Percentiles rank a stretch among this genome's conserved stretches.
phyloP scores from a whole-genome alignment of 768 basidiomycete genomes.

The Podaxis sp. region DNA sequence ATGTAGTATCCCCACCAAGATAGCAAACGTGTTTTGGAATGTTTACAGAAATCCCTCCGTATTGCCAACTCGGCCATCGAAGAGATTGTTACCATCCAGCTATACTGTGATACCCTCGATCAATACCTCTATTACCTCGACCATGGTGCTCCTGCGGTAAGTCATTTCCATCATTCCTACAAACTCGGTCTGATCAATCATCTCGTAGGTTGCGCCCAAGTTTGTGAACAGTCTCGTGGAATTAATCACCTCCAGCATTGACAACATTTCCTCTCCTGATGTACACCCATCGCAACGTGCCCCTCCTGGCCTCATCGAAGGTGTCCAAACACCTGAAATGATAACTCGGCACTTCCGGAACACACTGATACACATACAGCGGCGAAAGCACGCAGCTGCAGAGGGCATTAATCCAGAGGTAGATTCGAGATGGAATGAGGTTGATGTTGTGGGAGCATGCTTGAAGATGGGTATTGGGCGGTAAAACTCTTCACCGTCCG shows the following conservation, averaged over 20 bases:
- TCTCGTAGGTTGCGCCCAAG: constrained; percentile 81
- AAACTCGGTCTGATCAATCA: neutral
- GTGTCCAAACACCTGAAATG: constrained; percentile 91
- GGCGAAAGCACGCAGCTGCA: constrained; percentile 56
- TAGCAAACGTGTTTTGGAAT: constrained; percentile 96
- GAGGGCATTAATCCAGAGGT: constrained; percentile 35
- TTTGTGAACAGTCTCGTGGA: constrained; percentile 97
- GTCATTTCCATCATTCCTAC: constrained; percentile 25
- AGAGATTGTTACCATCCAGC: constrained; percentile 93
- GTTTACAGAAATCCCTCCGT: constrained; percentile 92
- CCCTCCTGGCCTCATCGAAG: constrained; percentile 87
- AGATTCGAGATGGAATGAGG: constrained; percentile 75
- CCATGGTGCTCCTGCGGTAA: constrained; percentile 85
- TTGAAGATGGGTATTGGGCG: constrained; percentile 84
- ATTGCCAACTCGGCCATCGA: constrained; percentile 97
- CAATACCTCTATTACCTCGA: constrained; percentile 97
- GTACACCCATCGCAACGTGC: constrained; percentile 87
- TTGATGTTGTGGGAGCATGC: constrained; percentile 84
- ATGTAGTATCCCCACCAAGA: constrained; percentile 82
- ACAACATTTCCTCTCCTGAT: constrained; percentile 84
- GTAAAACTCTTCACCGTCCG: constrained; percentile 24
- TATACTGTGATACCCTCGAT: constrained; percentile 95
- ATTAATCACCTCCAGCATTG: constrained; percentile 91
- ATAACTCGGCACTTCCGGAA: constrained; percentile 93
- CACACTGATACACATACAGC: constrained; percentile 79